Evolutionary conservation across 2,329 filamentous ascomycete genomes (phyloP).

Genomic region (Apiospora rasikravindrae): DNA sequence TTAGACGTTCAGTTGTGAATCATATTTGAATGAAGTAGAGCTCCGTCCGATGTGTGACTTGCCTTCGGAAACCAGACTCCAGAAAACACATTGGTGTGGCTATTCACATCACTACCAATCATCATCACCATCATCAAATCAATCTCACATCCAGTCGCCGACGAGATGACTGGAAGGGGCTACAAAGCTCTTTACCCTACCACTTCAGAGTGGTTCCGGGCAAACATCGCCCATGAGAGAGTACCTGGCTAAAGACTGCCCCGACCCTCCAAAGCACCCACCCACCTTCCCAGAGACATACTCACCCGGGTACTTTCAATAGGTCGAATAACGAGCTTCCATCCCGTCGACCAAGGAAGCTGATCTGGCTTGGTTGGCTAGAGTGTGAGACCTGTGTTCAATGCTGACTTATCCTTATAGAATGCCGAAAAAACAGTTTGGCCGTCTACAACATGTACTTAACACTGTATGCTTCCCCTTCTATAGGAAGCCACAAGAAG

Average conservation of each 20-base stretch:
- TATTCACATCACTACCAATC: too few relatives aligned
- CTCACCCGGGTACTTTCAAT: neutral
- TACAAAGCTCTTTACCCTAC: neutral
- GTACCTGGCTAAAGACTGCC: neutral
- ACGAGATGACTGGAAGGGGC: too few relatives aligned
- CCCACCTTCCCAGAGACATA: neutral
- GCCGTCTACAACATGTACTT: neutral
- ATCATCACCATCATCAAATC: too few relatives aligned
- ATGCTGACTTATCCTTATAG: neutral
- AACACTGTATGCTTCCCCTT: neutral
- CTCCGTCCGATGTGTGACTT: too few relatives aligned
- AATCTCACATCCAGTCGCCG: too few relatives aligned
- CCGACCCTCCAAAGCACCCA: neutral
- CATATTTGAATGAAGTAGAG: neutral
- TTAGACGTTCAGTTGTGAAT: neutral
- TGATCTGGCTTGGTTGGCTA: neutral
- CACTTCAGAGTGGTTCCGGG: neutral
- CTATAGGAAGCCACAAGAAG: too few relatives aligned
- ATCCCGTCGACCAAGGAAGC: neutral
- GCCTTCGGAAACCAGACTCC: too few relatives aligned
- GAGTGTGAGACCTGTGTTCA: neutral
- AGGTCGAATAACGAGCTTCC: neutral
- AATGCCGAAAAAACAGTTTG: neutral
- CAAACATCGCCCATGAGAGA: neutral
- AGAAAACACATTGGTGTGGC: too few relatives aligned